Evolutionary conservation across 1,284 basidiomycete species (phyloP).

Genomic region (Cutaneotrichosporon spelunceum): DNA sequence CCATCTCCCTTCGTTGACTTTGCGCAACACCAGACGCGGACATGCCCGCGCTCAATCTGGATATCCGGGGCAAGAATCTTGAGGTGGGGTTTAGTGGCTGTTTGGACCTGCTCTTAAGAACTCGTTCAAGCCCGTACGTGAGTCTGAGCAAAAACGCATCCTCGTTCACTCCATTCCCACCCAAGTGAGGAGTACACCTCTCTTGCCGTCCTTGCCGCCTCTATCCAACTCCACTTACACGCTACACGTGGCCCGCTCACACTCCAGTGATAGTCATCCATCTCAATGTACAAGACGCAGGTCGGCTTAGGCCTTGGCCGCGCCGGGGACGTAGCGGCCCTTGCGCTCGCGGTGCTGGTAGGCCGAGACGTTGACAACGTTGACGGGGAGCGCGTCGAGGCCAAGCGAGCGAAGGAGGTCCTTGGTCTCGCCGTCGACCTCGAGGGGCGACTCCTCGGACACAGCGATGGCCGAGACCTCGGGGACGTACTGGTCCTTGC

Average conservation of each 20-base stretch:
- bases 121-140: too few relatives aligned
- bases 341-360: conserved; percentile 66
- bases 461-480: conserved; percentile 92
- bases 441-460: conserved; percentile 63
- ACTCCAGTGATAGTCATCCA: conserved; percentile 22
- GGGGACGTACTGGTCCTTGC: conserved; percentile 98
- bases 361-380: conserved; percentile 64
- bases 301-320: conserved; percentile 52
- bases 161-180: too few relatives aligned
- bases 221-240: background rate
- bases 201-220: background rate
- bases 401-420: conserved; percentile 83
- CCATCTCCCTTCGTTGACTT: too few relatives aligned
- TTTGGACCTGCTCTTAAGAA: too few relatives aligned
- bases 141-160: too few relatives aligned
- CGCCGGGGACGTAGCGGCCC: conserved; percentile 78
- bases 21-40: too few relatives aligned
- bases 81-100: too few relatives aligned
- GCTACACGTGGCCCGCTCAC: background rate
- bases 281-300: conserved; percentile 17
- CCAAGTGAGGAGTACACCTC: background rate
- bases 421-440: conserved; percentile 91
- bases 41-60: too few relatives aligned
- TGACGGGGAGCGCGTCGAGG: conserved; percentile 81
- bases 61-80: too few relatives aligned